A percentile compares a stretch with the other conserved stretches of the same genome.
Conservation (phyloP, 1,284 basidiomycete genomes). For the Fomes fomentarius region DNA sequence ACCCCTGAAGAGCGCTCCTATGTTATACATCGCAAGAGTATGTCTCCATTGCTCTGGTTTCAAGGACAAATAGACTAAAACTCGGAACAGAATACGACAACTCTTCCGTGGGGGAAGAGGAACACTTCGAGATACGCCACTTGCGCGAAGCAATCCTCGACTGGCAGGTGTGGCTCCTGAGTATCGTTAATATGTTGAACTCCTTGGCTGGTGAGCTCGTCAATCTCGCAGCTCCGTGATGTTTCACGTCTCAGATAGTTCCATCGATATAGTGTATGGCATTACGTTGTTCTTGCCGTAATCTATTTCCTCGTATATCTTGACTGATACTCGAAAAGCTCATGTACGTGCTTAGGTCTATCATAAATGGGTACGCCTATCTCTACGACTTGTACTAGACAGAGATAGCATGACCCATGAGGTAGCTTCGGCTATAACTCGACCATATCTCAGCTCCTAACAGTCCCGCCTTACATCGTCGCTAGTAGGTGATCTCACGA, state of each 20-base stretch:
- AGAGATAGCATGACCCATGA: neutral
- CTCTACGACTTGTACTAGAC: no score
- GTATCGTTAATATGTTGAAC: conserved; percentile 64
- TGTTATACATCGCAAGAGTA: conserved; percentile 62
- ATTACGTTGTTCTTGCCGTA: conserved; percentile 27
- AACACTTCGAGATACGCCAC: conserved; percentile 57
- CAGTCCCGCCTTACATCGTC: conserved; percentile 69
- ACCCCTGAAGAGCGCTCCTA: conserved; percentile 61
- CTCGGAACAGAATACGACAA: conserved; percentile 56
- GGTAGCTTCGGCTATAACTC: conserved; percentile 60
- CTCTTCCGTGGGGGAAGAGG: conserved; percentile 68
- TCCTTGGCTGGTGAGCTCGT: conserved; percentile 55
- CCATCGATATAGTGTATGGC: conserved; percentile 17
- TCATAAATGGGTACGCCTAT: conserved; percentile 49
- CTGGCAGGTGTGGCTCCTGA: conserved; percentile 69
- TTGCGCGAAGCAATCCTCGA: conserved; percentile 57
- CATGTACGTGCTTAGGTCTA: conserved; percentile 46
- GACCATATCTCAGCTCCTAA: conserved; percentile 65
- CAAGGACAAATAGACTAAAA: no score
- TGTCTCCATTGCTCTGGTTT: conserved; percentile 9
- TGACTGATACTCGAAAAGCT: neutral
- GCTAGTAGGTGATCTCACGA: conserved; percentile 46
- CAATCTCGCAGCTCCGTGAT: no score
- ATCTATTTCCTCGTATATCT: no score
- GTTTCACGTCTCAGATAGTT: neutral